Evolutionary conservation across 177 flowering plant genomes (phyloP), one percentile per base, ranked within the genome.

Genomic region (Vitis hybrid): DNA sequence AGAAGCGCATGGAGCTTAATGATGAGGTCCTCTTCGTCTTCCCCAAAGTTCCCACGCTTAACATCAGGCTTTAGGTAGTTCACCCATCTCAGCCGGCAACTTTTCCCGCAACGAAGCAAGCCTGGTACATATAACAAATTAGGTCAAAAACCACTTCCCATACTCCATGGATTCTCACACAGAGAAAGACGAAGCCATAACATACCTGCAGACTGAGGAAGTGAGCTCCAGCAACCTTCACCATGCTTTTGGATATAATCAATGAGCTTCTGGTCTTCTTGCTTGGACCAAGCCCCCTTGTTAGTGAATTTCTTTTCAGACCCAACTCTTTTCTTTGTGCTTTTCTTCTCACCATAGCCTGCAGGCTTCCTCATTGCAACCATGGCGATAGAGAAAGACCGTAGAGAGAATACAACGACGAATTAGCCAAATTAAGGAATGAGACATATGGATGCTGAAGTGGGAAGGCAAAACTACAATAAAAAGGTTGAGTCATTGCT

Each of bases 201-300:
- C 46, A 35, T 62, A 86, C 90, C 90, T 56, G 92, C 87, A 64
- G 85, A 84, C 56, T 72, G 70, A 30, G 90, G 90, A 27, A 87
- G 80, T 2, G 86, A 73, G 11, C 85, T 74, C 89, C 88, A 86
- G 70, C 84, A 80, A 46, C 86, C 89, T 71, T 88, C 90, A 2
- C 92, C 92, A 51, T 85, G 87, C 11, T 62, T 56, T 51, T 18
- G 61, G 57, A 88, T 84, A 68, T 83, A 82, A 40, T 80, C 79
- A 27, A 82, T 74, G 74, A 88, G 86, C 68, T 80, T 85, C 75
- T 87, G 75, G 62, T 88, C 92, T 77, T 88, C 90, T 75, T 86
- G 81, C 77, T 79, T 80, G 1, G 92, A 75, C 92, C 92, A 86
- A n/a, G 88, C 88, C 19, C 92, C 92, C 60, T 84, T 88, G 65